Percentiles rank a stretch among this genome's conserved stretches.
These are phyloP conservation scores for Penicillium soppii DNA, from an alignment of 495 filamentous ascomycete genomes.

Conservation along the genomic window DNA sequence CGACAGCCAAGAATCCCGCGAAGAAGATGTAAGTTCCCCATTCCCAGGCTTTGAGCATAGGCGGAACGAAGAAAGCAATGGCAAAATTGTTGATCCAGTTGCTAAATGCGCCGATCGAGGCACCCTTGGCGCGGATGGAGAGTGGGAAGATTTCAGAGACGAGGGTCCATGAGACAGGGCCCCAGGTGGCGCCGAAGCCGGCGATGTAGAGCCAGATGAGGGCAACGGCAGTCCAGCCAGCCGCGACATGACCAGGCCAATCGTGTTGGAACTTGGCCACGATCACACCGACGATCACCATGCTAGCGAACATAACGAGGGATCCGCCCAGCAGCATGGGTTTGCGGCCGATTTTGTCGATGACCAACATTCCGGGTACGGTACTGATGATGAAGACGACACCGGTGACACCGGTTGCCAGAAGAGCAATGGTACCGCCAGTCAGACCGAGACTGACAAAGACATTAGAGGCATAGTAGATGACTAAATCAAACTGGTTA, in stretches of 20 bases:
- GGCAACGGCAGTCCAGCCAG: slow-evolving; percentile 43
- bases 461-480: slow-evolving; percentile 40
- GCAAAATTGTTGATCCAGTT: slow-evolving; percentile 54
- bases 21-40: slow-evolving; percentile 53
- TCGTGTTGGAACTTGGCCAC: slow-evolving; percentile 40
- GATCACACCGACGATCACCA: slow-evolving; percentile 50
- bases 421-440: slow-evolving; percentile 71
- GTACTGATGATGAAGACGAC: slow-evolving; percentile 72
- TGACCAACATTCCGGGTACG: slow-evolving; percentile 68
- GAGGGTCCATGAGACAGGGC: slow-evolving; percentile 26
- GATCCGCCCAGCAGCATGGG: slow-evolving; percentile 71
- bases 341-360: slow-evolving; percentile 75
- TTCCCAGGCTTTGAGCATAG: slow-evolving; percentile 43
- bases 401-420: slow-evolving; percentile 57
- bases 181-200: slow-evolving; percentile 69
- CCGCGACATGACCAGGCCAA: slow-evolving; percentile 32
- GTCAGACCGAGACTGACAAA: slow-evolving; percentile 79
- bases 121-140: slow-evolving; percentile 45
- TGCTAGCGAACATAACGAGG: slow-evolving; percentile 32
- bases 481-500: slow-evolving; percentile 10
- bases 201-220: slow-evolving; percentile 35
- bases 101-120: slow-evolving; percentile 39
- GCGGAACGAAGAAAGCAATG: slow-evolving; percentile 47
- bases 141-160: slow-evolving; percentile 43
- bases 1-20: slow-evolving; percentile 30